Evolutionary conservation across 2,329 filamentous ascomycete genomes (phyloP).

Genomic region (Colletotrichum zoysiae): DNA sequence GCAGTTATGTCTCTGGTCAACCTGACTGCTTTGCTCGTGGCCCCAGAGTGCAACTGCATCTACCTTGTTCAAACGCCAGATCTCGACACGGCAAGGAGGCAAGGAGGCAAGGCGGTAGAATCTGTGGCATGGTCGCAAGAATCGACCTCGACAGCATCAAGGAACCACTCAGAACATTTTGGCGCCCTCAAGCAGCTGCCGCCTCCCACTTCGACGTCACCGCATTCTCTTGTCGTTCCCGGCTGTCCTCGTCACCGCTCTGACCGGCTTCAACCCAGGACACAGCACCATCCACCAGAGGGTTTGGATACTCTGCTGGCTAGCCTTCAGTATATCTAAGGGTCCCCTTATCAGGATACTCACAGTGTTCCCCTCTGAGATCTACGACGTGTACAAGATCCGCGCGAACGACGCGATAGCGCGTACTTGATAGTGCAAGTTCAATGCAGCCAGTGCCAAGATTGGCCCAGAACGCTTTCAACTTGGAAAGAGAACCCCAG

Average conservation of each 20-base stretch:
- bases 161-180: slow-evolving; percentile 30
- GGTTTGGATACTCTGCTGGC: slow-evolving; percentile 28
- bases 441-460: slow-evolving; percentile 23
- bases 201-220: slow-evolving; percentile 31
- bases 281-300: slow-evolving; percentile 21
- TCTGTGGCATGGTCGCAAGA: slow-evolving; percentile 33
- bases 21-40: slow-evolving; percentile 44
- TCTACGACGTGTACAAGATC: slow-evolving; percentile 34
- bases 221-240: slow-evolving; percentile 15
- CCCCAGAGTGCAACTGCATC: slow-evolving; percentile 47
- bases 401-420: slow-evolving; percentile 35
- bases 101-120: slow-evolving; percentile 30
- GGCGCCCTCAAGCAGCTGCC: slow-evolving; percentile 29
- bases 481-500: not conserved
- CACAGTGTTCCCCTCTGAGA: slow-evolving; percentile 26
- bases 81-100: slow-evolving; percentile 33
- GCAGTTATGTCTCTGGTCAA: slow-evolving; percentile 50
- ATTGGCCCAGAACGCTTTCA: not conserved
- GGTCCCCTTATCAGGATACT: slow-evolving; percentile 26
- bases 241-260: slow-evolving; percentile 14
- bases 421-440: slow-evolving; percentile 26
- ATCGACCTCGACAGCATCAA: slow-evolving; percentile 36
- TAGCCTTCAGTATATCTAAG: slow-evolving; percentile 31
- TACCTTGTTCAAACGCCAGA: slow-evolving; percentile 45
- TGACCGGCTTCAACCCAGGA: slow-evolving; percentile 30